Percentiles rank a stretch among this genome's conserved stretches.
phyloP scores from a whole-genome alignment of 257 asterid genomes.

The Eustoma russellianum region DNA sequence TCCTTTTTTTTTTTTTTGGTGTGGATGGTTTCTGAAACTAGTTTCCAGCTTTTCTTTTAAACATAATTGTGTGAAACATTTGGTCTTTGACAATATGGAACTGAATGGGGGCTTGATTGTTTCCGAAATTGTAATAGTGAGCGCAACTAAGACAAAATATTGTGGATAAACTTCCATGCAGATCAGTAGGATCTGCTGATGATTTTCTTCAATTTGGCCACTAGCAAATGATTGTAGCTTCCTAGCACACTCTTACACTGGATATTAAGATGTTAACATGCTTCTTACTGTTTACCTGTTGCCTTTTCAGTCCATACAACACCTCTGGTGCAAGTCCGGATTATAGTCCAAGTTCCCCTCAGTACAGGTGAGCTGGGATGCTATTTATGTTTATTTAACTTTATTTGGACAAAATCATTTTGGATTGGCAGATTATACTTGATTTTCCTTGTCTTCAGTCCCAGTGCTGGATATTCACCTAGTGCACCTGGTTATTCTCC shows the following conservation, averaged over 20 bases:
- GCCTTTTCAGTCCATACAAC: constrained; percentile 54
- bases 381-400: neutral
- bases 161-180: too few relatives aligned
- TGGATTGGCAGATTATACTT: too few relatives aligned
- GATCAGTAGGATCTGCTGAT: too few relatives aligned
- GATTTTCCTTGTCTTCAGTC: constrained; percentile 36
- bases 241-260: too few relatives aligned
- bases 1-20: too few relatives aligned
- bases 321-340: constrained; percentile 65
- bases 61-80: too few relatives aligned
- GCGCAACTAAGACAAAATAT: too few relatives aligned
- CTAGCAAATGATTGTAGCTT: too few relatives aligned
- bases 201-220: too few relatives aligned
- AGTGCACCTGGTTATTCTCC: constrained; percentile 97
- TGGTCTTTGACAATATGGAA: too few relatives aligned
- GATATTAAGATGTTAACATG: neutral
- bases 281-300: constrained; percentile 4
- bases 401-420: neutral
- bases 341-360: constrained; percentile 87
- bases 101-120: too few relatives aligned
- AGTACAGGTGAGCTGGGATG: constrained; percentile 52
- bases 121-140: too few relatives aligned
- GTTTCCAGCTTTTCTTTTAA: neutral
- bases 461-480: constrained; percentile 95
- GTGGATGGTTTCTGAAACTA: neutral